phyloP scores from a whole-genome alignment of 495 filamentous ascomycete genomes.

The Penicillium herquei region DNA sequence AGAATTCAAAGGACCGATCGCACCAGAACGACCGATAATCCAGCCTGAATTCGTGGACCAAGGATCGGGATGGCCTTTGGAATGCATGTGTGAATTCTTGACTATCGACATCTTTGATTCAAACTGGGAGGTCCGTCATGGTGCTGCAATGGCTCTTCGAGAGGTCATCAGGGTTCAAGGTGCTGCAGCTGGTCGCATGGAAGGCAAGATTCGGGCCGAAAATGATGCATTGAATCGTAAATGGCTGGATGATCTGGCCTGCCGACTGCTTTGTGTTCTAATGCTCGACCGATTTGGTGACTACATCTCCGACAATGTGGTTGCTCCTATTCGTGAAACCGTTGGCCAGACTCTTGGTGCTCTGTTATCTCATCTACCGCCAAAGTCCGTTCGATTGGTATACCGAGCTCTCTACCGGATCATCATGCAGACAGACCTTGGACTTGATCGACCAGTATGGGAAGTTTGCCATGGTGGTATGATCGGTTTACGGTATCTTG shows the following conservation, averaged over 20 bases:
- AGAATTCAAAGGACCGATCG: conserved; percentile 82
- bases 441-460: conserved; percentile 71
- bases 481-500: conserved; percentile 91
- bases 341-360: conserved; percentile 94
- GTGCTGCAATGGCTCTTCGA: conserved; percentile 90
- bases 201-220: conserved; percentile 64
- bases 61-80: conserved; percentile 80
- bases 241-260: conserved; percentile 92
- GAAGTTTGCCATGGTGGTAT: conserved; percentile 97
- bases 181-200: conserved; percentile 77
- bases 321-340: conserved; percentile 93
- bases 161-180: conserved; percentile 93
- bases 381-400: conserved; percentile 71
- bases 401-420: conserved; percentile 81
- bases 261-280: conserved; percentile 87
- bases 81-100: conserved; percentile 89
- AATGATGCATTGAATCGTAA: conserved; percentile 76
- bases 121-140: conserved; percentile 96
- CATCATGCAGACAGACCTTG: conserved; percentile 85
- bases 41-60: conserved; percentile 69
- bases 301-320: conserved; percentile 94
- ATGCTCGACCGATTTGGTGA: conserved; percentile 98
- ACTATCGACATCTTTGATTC: conserved; percentile 90
- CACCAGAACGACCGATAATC: conserved; percentile 58
- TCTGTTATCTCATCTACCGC: conserved; percentile 74